Evolutionary conservation across 2,329 filamentous ascomycete genomes (phyloP), one percentile per base, ranked within the genome.

Genomic region (Phaeosphaeriaceae sp.): DNA sequence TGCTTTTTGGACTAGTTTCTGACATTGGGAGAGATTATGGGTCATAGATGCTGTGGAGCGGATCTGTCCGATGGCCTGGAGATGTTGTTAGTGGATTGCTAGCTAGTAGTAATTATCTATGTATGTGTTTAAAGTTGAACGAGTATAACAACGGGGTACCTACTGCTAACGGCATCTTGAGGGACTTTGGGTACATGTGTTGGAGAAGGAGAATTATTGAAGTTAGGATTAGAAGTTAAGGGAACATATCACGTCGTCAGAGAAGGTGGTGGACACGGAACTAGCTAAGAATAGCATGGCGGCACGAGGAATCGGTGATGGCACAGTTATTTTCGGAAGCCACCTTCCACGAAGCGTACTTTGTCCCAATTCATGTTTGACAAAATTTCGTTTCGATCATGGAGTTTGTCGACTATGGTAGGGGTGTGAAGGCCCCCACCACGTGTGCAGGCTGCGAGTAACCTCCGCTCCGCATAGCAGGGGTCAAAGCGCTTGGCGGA

Each of bases 51-150:
- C 84, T 57, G 92, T 96, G 40, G 93, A 93, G 80, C 92, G 93
- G 78, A 97, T 87, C 79, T 97, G 94, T 33, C 93, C 93, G 47
- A 97, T 84, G 65, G 93, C 93, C 92, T 96, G 58, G 46, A 15
- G 20, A 0, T 19, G 31, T n/a, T n/a, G n/a, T n/a, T n/a, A n/a
- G n/a, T n/a, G n/a, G n/a, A n/a, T n/a, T n/a, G n/a, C n/a, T n/a
- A n/a, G n/a, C n/a, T n/a, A n/a, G n/a, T n/a, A n/a, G n/a, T n/a
- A n/a, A n/a, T n/a, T n/a, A 52, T 64, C n/a, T 55, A 49, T 49
- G 20, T 27, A 25, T 19, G 27, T 25, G 21, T 24, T 27, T 9
- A 9, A 27, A 27, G 13, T 17, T 55, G 5, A 7, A 15, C 36
- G n/a, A 47, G 19, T 33, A 51, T 27, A 19, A 33, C 10, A 24